These are phyloP conservation scores for Hydrangea macrophylla DNA, from an alignment of 148 eudicot species.

Conservation along the genomic window DNA sequence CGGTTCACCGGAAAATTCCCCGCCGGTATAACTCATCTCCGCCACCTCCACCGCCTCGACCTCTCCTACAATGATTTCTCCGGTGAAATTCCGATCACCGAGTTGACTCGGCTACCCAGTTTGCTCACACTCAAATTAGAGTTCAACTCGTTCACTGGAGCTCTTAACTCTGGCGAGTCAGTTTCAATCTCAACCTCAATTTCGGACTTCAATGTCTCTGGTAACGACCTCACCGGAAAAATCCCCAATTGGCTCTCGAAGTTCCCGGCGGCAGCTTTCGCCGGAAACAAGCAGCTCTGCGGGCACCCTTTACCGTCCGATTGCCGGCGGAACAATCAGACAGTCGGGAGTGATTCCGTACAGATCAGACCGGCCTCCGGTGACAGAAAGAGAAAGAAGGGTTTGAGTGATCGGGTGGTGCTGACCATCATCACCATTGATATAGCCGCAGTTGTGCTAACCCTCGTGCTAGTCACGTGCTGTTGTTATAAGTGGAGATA, in stretches of 20 bases:
- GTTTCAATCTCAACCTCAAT: not conserved
- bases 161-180: not conserved
- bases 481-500: conserved; percentile 14
- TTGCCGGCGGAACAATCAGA: conserved; percentile 4
- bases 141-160: conserved; percentile 24
- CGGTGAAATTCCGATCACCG: conserved; percentile 19
- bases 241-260: conserved; percentile 17
- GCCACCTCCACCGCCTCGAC: conserved; percentile 26
- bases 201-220: conserved; percentile 23
- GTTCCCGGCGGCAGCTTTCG: conserved; percentile 12
- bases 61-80: conserved; percentile 19
- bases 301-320: conserved; percentile 14
- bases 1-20: conserved; percentile 18
- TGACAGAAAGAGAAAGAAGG: not conserved
- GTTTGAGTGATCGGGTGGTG: not conserved
- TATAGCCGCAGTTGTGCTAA: not conserved
- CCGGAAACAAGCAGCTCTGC: conserved; percentile 19
- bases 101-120: conserved; percentile 22
- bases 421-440: conserved; percentile 8
- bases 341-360: not conserved
- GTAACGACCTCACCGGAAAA: conserved; percentile 17
- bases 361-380: conserved; percentile 1
- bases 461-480: conserved; percentile 2
- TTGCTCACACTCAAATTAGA: conserved; percentile 26
- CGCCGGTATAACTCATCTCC: conserved; percentile 10